These are phyloP conservation scores for Rhizopogon rudus DNA, from an alignment of 768 basidiomycete genomes.

Conservation along the genomic window DNA sequence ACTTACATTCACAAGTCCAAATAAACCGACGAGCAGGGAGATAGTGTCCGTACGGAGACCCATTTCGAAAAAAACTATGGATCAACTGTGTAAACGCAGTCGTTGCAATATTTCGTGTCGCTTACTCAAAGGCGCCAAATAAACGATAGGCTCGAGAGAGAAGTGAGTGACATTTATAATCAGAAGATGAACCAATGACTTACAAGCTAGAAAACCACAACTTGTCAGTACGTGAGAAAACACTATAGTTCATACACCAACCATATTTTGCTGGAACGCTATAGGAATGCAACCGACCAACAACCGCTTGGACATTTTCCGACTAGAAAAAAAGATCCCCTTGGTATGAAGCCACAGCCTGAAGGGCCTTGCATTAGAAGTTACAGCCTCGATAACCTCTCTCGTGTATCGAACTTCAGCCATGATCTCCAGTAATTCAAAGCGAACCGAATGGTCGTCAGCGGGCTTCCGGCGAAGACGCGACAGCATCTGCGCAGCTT, in stretches of 20 bases:
- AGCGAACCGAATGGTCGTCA: slow-evolving; percentile 27
- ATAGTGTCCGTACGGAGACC: slow-evolving; percentile 33
- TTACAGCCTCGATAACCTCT: slow-evolving; percentile 12
- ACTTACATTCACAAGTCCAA: slow-evolving; percentile 29
- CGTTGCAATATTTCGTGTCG: not conserved
- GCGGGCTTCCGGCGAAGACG: slow-evolving; percentile 29
- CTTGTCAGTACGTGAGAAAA: not conserved
- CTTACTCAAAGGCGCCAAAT: slow-evolving; percentile 11
- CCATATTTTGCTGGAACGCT: slow-evolving; percentile 29
- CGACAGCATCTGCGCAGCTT: slow-evolving; percentile 30
- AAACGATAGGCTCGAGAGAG: slow-evolving; percentile 21
- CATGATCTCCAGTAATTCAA: slow-evolving; percentile 36
- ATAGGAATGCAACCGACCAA: slow-evolving; percentile 24
- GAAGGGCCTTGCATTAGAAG: slow-evolving; percentile 18
- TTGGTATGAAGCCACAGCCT: slow-evolving; percentile 18
- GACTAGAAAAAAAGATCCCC: slow-evolving; percentile 15
- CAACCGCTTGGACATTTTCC: slow-evolving; percentile 28
- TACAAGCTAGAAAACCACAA: slow-evolving; percentile 16
- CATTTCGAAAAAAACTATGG: slow-evolving; percentile 32
- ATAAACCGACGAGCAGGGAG: slow-evolving; percentile 37
- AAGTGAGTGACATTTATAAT: not conserved
- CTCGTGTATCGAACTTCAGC: slow-evolving; percentile 27
- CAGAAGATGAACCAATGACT: slow-evolving; percentile 1
- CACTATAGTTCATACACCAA: slow-evolving; percentile 2
- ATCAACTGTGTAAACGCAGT: not conserved